A percentile compares a stretch with the other conserved stretches of the same genome.
Conservation (phyloP, 176 grass and related monocot species). For the Chrysopogon serrulatus region DNA sequence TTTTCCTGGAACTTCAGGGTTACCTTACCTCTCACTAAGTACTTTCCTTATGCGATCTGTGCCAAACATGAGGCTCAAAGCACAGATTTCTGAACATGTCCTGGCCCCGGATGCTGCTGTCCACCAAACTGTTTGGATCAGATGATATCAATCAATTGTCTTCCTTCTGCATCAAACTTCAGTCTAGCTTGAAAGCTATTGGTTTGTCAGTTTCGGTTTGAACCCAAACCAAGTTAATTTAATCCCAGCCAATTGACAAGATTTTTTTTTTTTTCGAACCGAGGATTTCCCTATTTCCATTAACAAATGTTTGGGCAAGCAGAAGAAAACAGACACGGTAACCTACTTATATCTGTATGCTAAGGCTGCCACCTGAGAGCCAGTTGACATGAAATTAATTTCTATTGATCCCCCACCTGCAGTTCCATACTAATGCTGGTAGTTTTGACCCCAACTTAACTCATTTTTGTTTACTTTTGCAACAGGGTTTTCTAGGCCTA, state of each 20-base stretch:
- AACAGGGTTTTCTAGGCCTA: conserved; percentile 83
- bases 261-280: not conserved
- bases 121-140: not conserved
- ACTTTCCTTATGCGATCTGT: not conserved
- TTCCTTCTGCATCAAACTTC: not conserved
- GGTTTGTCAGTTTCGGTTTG: not conserved
- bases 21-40: not conserved
- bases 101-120: not conserved
- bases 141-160: not conserved
- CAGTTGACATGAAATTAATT: not conserved
- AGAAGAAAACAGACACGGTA: not conserved
- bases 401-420: not conserved
- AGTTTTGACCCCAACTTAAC: not conserved
- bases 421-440: not conserved
- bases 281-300: not conserved
- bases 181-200: not conserved
- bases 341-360: no score
- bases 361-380: no score
- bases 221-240: not conserved
- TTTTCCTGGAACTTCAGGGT: no score
- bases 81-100: not conserved
- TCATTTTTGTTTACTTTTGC: conserved; percentile 4
- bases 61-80: not conserved
- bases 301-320: not conserved
- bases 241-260: not conserved